phyloP scores from a whole-genome alignment of 2,329 filamentous ascomycete genomes.

The Cryphonectria japonica region DNA sequence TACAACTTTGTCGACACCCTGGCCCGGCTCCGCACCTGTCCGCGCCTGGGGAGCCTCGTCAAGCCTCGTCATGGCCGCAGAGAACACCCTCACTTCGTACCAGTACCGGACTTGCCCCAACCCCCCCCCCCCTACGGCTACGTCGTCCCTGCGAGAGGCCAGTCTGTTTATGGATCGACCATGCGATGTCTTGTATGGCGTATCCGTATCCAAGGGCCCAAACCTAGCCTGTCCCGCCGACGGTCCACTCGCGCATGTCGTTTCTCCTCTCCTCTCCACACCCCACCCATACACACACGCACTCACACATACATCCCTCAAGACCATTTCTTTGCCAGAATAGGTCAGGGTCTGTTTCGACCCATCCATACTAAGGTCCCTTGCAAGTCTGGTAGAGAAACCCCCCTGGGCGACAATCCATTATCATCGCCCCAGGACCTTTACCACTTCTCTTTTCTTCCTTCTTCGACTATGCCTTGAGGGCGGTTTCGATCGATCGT shows the following conservation, averaged over 20 bases:
- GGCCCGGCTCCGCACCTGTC: conserved; percentile 19
- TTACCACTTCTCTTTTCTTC: conserved; percentile 44
- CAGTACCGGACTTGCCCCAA: neutral
- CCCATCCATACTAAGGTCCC: conserved; percentile 44
- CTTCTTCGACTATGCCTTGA: conserved; percentile 35
- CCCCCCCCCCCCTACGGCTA: conserved; percentile 29
- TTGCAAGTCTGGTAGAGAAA: conserved; percentile 33
- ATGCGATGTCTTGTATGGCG: conserved; percentile 36
- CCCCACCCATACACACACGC: conserved; percentile 26
- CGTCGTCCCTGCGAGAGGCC: conserved; percentile 37
- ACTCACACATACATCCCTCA: conserved; percentile 33
- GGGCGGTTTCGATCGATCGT: conserved; percentile 31
- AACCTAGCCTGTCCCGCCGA: conserved; percentile 36
- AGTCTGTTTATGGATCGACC: conserved; percentile 38
- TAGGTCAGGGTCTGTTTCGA: conserved; percentile 51
- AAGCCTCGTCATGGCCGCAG: conserved; percentile 17
- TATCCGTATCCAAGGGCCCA: conserved; percentile 11
- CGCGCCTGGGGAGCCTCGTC: conserved; percentile 16
- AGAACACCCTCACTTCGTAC: conserved; percentile 20
- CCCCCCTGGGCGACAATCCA: conserved; percentile 30
- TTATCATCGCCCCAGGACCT: conserved; percentile 17
- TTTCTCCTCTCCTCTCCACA: conserved; percentile 37
- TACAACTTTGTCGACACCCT: conserved; percentile 19
- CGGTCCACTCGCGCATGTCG: conserved; percentile 31
- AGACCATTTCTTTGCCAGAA: conserved; percentile 37